Evolutionary conservation across 352 stramenopile genomes (phyloP).

Genomic region (Pilasporangium apinafurcum): DNA sequence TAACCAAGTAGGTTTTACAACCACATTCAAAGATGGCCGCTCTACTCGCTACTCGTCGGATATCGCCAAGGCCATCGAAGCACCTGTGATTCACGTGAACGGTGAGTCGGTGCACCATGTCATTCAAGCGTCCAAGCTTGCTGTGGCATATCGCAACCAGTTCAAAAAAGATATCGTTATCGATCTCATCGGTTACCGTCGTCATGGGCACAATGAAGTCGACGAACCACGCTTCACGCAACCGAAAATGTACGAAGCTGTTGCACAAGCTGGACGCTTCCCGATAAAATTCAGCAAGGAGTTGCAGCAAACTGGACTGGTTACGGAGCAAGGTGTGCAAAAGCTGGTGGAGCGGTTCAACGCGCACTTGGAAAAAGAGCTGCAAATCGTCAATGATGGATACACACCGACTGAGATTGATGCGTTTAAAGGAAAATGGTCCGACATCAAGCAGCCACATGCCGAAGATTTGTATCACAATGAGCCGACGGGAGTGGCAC

Average conservation of each 20-base stretch:
- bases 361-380: slow-evolving; percentile 58
- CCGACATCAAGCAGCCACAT: slow-evolving; percentile 37
- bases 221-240: slow-evolving; percentile 88
- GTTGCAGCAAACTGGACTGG: slow-evolving; percentile 44
- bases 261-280: slow-evolving; percentile 59
- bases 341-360: slow-evolving; percentile 53
- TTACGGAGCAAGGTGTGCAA: slow-evolving; percentile 47
- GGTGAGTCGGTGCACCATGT: slow-evolving; percentile 76
- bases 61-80: slow-evolving; percentile 76
- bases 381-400: slow-evolving; percentile 39
- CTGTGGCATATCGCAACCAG: slow-evolving; percentile 72
- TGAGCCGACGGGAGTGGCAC: slow-evolving; percentile 37
- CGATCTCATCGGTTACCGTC: slow-evolving; percentile 78
- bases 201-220: slow-evolving; percentile 88
- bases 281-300: slow-evolving; percentile 66
- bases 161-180: slow-evolving; percentile 87
- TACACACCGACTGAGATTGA: slow-evolving; percentile 67
- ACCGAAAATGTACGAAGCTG: slow-evolving; percentile 80
- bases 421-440: slow-evolving; percentile 73
- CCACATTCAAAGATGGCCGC: slow-evolving; percentile 68
- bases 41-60: slow-evolving; percentile 84
- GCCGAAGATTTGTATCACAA: slow-evolving; percentile 49
- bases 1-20: slow-evolving; percentile 90
- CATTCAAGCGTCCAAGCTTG: slow-evolving; percentile 64
- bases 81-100: slow-evolving; percentile 86